A percentile compares a stretch with the other conserved stretches of the same genome.
phyloP scores from a whole-genome alignment of 805 yeast species.

The Schwanniomyces pseudopolymorphus region DNA sequence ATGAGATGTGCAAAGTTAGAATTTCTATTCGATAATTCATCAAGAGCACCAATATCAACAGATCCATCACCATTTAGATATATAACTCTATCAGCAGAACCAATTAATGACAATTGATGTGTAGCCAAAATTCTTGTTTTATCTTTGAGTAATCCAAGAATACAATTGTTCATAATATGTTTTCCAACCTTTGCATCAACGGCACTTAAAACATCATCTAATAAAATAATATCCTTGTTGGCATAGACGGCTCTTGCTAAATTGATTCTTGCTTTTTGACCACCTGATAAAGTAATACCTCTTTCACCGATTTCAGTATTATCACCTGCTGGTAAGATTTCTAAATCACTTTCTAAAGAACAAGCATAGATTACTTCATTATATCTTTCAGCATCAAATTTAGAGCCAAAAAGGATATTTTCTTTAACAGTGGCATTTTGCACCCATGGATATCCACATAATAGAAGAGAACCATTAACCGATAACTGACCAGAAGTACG shows the following conservation, averaged over 20 bases:
- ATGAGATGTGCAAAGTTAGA: constrained; percentile 27
- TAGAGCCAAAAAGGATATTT: constrained; percentile 30
- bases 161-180: constrained; percentile 32
- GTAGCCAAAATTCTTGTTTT: constrained; percentile 38
- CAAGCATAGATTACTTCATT: constrained; percentile 27
- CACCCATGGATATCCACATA: constrained; percentile 39
- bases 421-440: constrained; percentile 34
- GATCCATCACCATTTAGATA: constrained; percentile 33
- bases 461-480: constrained; percentile 27
- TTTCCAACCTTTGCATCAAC: constrained; percentile 40
- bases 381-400: constrained; percentile 21
- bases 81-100: constrained; percentile 29
- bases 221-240: constrained; percentile 25
- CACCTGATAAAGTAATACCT: constrained; percentile 38
- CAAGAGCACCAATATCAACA: constrained; percentile 28
- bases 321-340: constrained; percentile 34
- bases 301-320: constrained; percentile 38
- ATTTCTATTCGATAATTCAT: constrained; percentile 22
- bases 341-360: constrained; percentile 31
- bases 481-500: constrained; percentile 26
- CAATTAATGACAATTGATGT: constrained; percentile 34
- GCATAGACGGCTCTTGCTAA: constrained; percentile 38
- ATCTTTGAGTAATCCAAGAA: constrained; percentile 24
- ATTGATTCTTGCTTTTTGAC: constrained; percentile 37
- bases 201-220: constrained; percentile 38